Evolutionary conservation across 2,329 filamentous ascomycete species (phyloP).

Genomic region (Paraphoma sp.): DNA sequence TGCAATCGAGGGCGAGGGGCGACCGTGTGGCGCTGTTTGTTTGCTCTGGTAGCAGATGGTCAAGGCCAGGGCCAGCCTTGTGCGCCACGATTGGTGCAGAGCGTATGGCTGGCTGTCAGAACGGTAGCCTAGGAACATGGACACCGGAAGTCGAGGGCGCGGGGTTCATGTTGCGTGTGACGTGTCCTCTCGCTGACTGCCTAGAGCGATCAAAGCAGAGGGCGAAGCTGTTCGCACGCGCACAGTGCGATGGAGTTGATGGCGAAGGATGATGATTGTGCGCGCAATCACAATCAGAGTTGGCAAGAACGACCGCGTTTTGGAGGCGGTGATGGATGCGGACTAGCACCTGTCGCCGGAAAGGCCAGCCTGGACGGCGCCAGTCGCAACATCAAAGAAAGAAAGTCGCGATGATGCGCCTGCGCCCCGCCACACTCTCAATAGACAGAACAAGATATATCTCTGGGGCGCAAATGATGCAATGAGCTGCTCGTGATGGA

Average conservation of each 20-base stretch:
- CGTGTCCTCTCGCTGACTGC: constrained; percentile 7
- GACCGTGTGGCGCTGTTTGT: constrained; percentile 12
- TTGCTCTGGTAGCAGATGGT: constrained; percentile 9
- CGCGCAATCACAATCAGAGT: constrained; percentile 4
- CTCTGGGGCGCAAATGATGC: not conserved
- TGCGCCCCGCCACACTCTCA: constrained; percentile 7
- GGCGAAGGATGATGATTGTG: not conserved
- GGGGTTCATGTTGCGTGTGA: not conserved
- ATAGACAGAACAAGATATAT: not conserved
- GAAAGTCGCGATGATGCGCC: constrained; percentile 18
- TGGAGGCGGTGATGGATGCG: constrained; percentile 28
- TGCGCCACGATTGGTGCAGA: constrained; percentile 19
- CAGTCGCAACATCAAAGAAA: constrained; percentile 24
- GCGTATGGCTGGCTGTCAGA: constrained; percentile 24
- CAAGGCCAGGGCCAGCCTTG: constrained; percentile 19
- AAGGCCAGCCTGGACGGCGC: constrained; percentile 6
- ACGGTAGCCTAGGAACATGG: constrained; percentile 20
- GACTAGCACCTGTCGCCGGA: constrained; percentile 16
- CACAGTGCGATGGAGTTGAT: not conserved
- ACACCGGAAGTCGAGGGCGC: not conserved
- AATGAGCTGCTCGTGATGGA: not conserved
- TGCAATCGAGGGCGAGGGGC: not conserved
- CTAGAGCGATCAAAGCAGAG: constrained; percentile 1
- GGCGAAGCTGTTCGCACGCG: not conserved
- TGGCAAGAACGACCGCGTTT: constrained; percentile 11